Evolutionary conservation across 495 filamentous ascomycete genomes (phyloP).

Genomic region (Jackrogersella minutella): DNA sequence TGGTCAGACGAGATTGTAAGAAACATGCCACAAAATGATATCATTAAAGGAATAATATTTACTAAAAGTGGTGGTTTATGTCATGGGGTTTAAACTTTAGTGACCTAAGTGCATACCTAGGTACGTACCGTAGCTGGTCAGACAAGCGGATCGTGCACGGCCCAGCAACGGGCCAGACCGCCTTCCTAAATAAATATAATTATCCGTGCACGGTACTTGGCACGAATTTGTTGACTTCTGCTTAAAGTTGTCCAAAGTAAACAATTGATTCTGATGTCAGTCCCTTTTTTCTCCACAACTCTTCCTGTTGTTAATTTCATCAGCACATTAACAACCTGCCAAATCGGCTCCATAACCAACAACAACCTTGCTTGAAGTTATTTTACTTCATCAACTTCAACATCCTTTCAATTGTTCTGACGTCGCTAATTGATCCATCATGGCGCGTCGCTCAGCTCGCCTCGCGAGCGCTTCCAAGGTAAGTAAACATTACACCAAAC

Average conservation of each 20-base stretch:
- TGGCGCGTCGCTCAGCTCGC: conserved; percentile 57
- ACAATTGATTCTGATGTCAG: conserved; percentile 35
- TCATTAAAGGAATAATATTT: neutral
- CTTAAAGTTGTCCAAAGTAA: neutral
- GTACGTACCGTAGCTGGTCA: neutral
- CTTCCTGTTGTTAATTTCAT: conserved; percentile 25
- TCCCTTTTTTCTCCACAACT: conserved; percentile 23
- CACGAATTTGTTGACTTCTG: conserved; percentile 1
- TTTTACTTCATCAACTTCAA: neutral
- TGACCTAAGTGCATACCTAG: neutral
- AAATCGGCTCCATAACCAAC: conserved; percentile 27
- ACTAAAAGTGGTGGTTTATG: neutral
- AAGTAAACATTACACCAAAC: conserved; percentile 37
- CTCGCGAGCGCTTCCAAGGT: conserved; percentile 56
- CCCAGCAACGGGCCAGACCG: neutral
- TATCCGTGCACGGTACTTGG: neutral
- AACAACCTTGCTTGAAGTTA: neutral
- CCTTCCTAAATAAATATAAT: neutral
- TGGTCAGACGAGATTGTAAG: neutral
- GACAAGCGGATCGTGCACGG: too few relatives aligned
- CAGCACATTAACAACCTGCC: conserved; percentile 23
- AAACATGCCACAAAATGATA: neutral
- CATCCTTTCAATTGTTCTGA: conserved; percentile 4
- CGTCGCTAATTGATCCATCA: conserved; percentile 5
- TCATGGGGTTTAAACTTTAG: neutral